These are phyloP conservation scores for Blastobotrys peoriensis DNA, from an alignment of 805 yeast genomes.

Conservation along the genomic window DNA sequence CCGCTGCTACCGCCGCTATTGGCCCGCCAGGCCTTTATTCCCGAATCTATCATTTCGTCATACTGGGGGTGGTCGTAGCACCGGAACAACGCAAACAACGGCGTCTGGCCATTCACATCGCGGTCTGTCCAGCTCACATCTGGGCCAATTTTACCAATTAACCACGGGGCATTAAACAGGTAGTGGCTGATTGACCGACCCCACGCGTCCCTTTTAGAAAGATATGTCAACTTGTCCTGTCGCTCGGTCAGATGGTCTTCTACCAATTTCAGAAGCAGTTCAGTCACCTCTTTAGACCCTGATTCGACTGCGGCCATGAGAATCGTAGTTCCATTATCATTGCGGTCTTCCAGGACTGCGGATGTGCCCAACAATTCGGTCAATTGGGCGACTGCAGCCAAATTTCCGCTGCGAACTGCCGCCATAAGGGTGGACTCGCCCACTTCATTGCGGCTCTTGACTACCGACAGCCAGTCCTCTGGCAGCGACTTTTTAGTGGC, in stretches of 20 bases:
- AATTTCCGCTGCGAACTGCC: conserved; percentile 48
- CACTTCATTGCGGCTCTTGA: conserved; percentile 38
- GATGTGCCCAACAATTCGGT: conserved; percentile 53
- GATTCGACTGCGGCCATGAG: conserved; percentile 56
- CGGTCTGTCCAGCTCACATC: conserved; percentile 61
- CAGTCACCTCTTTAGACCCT: conserved; percentile 43
- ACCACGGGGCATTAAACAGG: conserved; percentile 48
- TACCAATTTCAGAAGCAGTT: conserved; percentile 43
- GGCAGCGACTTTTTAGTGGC: not conserved
- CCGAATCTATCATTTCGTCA: conserved; percentile 22
- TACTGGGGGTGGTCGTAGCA: conserved; percentile 76
- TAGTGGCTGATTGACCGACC: conserved; percentile 70
- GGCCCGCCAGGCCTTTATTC: conserved; percentile 15
- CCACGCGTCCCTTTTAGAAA: conserved; percentile 45
- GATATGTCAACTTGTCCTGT: conserved; percentile 46
- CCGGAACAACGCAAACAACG: conserved; percentile 66
- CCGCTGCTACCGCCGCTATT: conserved; percentile 20
- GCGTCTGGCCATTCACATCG: conserved; percentile 68
- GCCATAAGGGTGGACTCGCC: conserved; percentile 72
- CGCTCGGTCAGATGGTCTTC: conserved; percentile 36
- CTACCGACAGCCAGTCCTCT: conserved; percentile 16
- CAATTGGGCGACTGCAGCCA: conserved; percentile 41
- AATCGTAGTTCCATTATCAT: conserved; percentile 48
- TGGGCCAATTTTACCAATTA: conserved; percentile 50
- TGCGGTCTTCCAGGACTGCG: conserved; percentile 60